These are phyloP conservation scores for Teratosphaeria zuluensis DNA, from an alignment of 2,329 filamentous ascomycete genomes.

Conservation along the genomic window DNA sequence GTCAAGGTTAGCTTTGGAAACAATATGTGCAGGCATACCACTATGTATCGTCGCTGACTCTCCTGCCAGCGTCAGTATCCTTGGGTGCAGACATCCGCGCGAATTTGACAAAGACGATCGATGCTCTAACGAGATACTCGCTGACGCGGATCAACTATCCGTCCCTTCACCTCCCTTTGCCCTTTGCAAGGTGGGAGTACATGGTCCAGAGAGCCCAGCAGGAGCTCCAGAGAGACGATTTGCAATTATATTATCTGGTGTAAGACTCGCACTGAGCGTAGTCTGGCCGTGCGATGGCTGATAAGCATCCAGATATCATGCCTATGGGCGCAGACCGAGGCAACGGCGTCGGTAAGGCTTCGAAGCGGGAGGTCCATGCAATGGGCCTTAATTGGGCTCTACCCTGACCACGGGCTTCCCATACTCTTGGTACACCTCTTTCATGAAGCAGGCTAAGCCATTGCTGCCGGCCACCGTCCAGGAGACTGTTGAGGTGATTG, in stretches of 20 bases:
- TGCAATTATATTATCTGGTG: slow-evolving; percentile 5
- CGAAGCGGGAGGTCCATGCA: no score
- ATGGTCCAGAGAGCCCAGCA: slow-evolving; percentile 3
- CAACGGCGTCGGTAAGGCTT: background rate
- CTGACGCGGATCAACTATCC: background rate
- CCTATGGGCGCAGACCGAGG: slow-evolving; percentile 1
- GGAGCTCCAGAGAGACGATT: slow-evolving; percentile 4
- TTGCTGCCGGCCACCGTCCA: no score
- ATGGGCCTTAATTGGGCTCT: no score
- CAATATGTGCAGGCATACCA: no score
- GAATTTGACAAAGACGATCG: slow-evolving; percentile 4
- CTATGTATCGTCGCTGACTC: background rate
- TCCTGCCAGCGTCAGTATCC: background rate
- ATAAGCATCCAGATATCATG: slow-evolving; percentile 1
- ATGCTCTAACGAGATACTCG: slow-evolving; percentile 6
- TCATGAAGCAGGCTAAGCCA: no score
- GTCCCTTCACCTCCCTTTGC: background rate
- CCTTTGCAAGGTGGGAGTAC: background rate
- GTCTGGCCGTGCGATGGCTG: background rate
- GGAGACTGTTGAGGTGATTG: no score
- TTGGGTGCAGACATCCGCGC: slow-evolving; percentile 2
- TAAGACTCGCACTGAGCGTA: background rate
- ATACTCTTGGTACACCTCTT: no score
- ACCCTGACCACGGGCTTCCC: no score
- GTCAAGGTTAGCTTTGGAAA: background rate